phyloP scores from a whole-genome alignment of 2,329 filamentous ascomycete species.

The Sordariomycetes sp. region DNA sequence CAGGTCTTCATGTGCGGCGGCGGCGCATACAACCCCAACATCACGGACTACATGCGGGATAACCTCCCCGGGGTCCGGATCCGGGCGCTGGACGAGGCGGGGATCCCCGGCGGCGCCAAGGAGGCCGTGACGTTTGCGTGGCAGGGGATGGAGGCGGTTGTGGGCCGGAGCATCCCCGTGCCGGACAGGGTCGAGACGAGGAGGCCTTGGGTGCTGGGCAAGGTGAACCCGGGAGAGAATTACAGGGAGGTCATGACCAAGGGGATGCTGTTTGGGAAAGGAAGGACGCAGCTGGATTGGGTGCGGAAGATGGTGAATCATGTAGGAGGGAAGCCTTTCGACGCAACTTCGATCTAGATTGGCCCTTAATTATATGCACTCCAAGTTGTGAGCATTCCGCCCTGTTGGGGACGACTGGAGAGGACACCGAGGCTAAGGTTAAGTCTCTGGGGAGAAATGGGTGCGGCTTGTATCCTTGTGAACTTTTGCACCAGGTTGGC shows the following conservation, averaged over 20 bases:
- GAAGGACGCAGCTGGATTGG: constrained; percentile 27
- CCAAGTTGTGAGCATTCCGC: too few relatives aligned
- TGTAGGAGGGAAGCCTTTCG: constrained; percentile 32
- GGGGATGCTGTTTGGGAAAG: constrained; percentile 38
- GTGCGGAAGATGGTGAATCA: constrained; percentile 40
- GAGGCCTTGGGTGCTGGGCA: constrained; percentile 39
- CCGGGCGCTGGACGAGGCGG: constrained; percentile 44
- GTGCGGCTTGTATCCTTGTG: too few relatives aligned
- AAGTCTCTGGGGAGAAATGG: too few relatives aligned
- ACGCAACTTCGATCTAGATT: constrained; percentile 15
- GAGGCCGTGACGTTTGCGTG: constrained; percentile 45
- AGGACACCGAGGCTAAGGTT: too few relatives aligned
- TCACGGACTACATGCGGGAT: constrained; percentile 37
- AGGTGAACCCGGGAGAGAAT: constrained; percentile 41
- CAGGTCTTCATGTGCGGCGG: constrained; percentile 54
- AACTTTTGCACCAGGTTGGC: too few relatives aligned
- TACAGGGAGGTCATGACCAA: constrained; percentile 41
- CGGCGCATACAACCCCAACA: constrained; percentile 47
- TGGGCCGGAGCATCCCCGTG: constrained; percentile 42
- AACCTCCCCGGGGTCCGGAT: constrained; percentile 37
- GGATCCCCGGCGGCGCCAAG: constrained; percentile 45
- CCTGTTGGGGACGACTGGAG: too few relatives aligned
- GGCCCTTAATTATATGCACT: too few relatives aligned
- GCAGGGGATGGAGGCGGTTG: constrained; percentile 48
- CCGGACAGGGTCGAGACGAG: constrained; percentile 40